phyloP scores from a whole-genome alignment of 306 rosid species.

The Abrus pulchellus region DNA sequence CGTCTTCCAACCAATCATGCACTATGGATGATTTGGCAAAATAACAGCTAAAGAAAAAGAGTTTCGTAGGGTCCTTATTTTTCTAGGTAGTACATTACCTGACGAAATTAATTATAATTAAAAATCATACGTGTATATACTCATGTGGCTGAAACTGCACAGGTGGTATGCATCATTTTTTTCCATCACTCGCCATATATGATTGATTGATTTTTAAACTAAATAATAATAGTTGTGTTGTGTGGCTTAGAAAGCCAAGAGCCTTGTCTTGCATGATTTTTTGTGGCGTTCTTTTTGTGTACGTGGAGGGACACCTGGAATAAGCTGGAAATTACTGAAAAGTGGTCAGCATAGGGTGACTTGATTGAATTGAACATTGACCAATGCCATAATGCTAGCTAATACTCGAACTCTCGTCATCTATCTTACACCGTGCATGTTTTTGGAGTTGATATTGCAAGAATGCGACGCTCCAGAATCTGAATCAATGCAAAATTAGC shows the following conservation, averaged over 20 bases:
- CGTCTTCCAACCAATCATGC: constrained; percentile 20
- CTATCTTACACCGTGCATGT: background rate
- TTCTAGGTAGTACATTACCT: constrained; percentile 29
- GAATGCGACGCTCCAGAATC: constrained; percentile 20
- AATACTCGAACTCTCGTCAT: constrained; percentile 32
- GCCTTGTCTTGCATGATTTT: background rate
- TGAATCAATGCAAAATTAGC: background rate
- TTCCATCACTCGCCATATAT: constrained; percentile 34
- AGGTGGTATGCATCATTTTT: constrained; percentile 29
- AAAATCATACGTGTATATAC: constrained; percentile 45
- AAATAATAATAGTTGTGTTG: constrained; percentile 14
- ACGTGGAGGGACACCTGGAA: constrained; percentile 57
- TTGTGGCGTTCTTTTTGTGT: background rate
- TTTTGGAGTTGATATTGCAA: background rate
- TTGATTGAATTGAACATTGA: constrained; percentile 53
- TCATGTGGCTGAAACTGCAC: constrained; percentile 45
- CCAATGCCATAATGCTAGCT: constrained; percentile 47
- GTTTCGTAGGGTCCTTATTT: constrained; percentile 47
- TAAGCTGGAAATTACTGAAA: constrained; percentile 34
- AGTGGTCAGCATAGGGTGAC: constrained; percentile 16
- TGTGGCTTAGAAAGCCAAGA: constrained; percentile 38
- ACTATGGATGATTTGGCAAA: constrained; percentile 11
- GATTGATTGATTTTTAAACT: constrained; percentile 49
- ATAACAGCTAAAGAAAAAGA: background rate
- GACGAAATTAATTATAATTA: constrained; percentile 40